Percentiles rank a stretch among this genome's conserved stretches.
Conservation (phyloP, 2,329 filamentous ascomycete species). For the Cadophora sp. region DNA sequence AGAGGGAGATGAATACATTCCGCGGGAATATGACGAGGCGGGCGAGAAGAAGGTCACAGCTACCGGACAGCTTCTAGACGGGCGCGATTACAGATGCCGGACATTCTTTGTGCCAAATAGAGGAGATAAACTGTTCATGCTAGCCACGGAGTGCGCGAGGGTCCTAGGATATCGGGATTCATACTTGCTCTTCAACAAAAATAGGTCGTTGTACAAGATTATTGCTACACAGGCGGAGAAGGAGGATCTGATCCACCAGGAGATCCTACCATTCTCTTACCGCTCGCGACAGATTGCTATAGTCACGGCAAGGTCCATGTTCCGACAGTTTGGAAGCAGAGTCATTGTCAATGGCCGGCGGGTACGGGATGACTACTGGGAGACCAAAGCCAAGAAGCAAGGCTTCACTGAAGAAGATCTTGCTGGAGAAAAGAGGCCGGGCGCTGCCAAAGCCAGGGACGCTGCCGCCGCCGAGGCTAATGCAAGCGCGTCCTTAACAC, state of each 20-base stretch:
- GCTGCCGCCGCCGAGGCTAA: constrained; percentile 72
- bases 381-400: constrained; percentile 94
- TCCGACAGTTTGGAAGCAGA: constrained; percentile 94
- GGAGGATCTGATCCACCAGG: constrained; percentile 92
- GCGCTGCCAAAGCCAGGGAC: constrained; percentile 87
- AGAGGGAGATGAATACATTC: constrained; percentile 92
- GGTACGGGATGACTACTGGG: constrained; percentile 98
- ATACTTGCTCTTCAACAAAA: constrained; percentile 99
- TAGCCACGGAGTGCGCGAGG: constrained; percentile 95
- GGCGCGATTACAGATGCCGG: constrained; percentile 87
- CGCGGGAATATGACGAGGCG: constrained; percentile 88
- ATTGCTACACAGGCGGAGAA: constrained; percentile 96
- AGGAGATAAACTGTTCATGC: constrained; percentile 96
- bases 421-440: constrained; percentile 94
- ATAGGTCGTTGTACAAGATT: constrained; percentile 95
- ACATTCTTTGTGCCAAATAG: constrained; percentile 93
- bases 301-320: constrained; percentile 97
- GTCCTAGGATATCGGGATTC: constrained; percentile 95
- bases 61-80: constrained; percentile 82
- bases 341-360: constrained; percentile 89
- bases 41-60: constrained; percentile 92
- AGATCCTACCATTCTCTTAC: constrained; percentile 96
- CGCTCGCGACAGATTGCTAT: constrained; percentile 98
- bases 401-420: constrained; percentile 97
- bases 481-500: constrained; percentile 60